phyloP scores from a whole-genome alignment of 106 monocot species.

The Dendrobium nobile region DNA sequence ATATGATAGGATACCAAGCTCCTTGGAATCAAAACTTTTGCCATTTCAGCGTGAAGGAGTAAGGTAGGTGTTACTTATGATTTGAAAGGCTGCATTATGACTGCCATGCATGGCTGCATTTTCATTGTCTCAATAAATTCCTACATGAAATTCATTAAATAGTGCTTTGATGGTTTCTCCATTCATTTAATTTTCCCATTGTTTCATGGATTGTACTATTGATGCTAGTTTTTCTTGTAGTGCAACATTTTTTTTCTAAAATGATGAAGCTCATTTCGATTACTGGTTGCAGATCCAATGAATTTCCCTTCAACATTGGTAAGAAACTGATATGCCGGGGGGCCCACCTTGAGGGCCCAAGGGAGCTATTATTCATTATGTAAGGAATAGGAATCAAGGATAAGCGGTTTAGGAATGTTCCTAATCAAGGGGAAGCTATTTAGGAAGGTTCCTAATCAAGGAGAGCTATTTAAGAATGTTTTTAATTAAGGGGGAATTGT shows the following conservation, averaged over 20 bases:
- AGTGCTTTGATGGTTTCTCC: neutral
- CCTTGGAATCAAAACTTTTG: slow-evolving; percentile 76
- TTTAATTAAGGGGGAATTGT: too few relatives aligned
- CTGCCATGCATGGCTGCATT: neutral
- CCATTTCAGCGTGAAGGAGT: slow-evolving; percentile 97
- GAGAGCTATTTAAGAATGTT: too few relatives aligned
- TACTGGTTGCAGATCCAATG: too few relatives aligned
- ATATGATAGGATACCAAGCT: slow-evolving; percentile 75
- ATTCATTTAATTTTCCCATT: neutral
- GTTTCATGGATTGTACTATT: neutral
- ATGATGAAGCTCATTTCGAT: too few relatives aligned
- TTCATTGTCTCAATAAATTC: neutral
- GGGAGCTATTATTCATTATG: too few relatives aligned
- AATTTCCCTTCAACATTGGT: too few relatives aligned
- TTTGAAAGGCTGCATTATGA: neutral
- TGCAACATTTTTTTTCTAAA: neutral
- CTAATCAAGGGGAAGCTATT: too few relatives aligned
- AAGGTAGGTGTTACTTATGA: slow-evolving; percentile 44
- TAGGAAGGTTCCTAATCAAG: too few relatives aligned
- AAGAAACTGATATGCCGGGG: too few relatives aligned
- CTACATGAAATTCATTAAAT: neutral
- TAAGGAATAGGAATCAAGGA: too few relatives aligned
- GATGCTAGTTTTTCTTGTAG: neutral
- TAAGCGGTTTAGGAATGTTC: too few relatives aligned
- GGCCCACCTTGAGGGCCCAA: too few relatives aligned